Percentiles rank a stretch among this genome's conserved stretches.
Conservation (phyloP, 768 basidiomycete genomes). For the Leucosporidium yakuticum region DNA sequence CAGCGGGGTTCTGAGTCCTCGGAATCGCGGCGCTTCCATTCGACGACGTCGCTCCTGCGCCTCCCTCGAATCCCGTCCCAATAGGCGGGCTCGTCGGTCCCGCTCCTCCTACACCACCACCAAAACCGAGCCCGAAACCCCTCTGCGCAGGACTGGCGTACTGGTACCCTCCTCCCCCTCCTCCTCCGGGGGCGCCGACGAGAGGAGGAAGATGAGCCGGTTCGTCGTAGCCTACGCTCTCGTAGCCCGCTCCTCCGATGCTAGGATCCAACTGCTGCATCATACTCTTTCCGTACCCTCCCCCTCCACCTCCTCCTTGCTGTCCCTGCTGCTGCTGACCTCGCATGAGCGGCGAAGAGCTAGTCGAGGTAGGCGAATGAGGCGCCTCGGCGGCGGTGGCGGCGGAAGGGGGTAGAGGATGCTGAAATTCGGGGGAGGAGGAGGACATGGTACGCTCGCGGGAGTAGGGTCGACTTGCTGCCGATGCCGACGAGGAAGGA, state of each 20-base stretch:
- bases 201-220: not conserved
- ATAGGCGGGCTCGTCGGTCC: conserved; percentile 4
- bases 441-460: not conserved
- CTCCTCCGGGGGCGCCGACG: not conserved
- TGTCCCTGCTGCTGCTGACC: not conserved
- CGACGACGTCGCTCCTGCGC: no score
- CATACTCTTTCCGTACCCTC: no score
- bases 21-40: not conserved
- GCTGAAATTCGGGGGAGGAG: conserved; percentile 2
- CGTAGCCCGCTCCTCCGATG: not conserved
- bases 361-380: not conserved
- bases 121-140: not conserved
- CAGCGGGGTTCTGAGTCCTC: conserved; percentile 32
- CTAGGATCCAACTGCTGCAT: conserved; percentile 6
- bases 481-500: no score
- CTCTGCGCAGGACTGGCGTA: not conserved
- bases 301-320: no score
- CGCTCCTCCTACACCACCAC: not conserved
- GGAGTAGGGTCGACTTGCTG: not conserved
- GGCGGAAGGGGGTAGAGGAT: no score
- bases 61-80: no score
- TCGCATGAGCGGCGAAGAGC: not conserved
- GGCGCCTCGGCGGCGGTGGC: no score
- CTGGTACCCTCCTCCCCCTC: not conserved
- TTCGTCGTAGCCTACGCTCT: not conserved